Evolutionary conservation across 2,329 filamentous ascomycete genomes (phyloP), one percentile per base, ranked within the genome.

Genomic region (Scolecobasidium constrictum): DNA sequence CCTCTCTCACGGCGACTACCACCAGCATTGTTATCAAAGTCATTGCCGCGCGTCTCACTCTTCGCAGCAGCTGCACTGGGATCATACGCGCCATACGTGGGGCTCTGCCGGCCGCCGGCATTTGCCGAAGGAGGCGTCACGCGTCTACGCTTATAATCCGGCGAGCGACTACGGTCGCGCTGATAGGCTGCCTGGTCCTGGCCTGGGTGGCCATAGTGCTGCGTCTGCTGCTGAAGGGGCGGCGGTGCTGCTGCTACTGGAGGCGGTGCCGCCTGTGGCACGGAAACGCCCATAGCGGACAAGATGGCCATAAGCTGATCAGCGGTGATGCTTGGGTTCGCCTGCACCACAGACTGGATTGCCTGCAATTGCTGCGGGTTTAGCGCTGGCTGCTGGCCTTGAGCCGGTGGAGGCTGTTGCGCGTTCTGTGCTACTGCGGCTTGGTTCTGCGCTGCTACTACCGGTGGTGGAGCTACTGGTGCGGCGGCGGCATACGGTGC

Each of bases 31-130:
- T n/a, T n/a, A 31, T 31, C 26, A 31, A 7, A 7, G n/a, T 78
- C 47, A 36, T 43, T 50, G 41, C 54, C 52, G 18, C 31, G 43
- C 13, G 33, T 17, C 7, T 46, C 44, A 21, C 15, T 26, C 17
- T 46, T 76, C 15, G 78, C 81, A 23, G 33, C 26, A n/a, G n/a
- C n/a, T n/a, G n/a, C n/a, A 55, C 81, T 77, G 47, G 75, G 80
- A 47, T 83, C 80, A 63, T 85, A 90, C 42, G 81, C 77, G 47
- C 77, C 81, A 62, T 81, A 83, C 5, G 79, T 77, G 42, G 81
- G 81, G 52, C 84, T 86, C 54, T 75, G 72, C 46, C 76, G 72
- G 9, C 26, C 9, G 26, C n/a, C n/a, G 9, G n/a, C n/a, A n/a
- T n/a, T n/a, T 50, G 76, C 74, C 50, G 72, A 70, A 41, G 71